Conservation (phyloP, 768 basidiomycete genomes). For the Suillus bovinus region DNA sequence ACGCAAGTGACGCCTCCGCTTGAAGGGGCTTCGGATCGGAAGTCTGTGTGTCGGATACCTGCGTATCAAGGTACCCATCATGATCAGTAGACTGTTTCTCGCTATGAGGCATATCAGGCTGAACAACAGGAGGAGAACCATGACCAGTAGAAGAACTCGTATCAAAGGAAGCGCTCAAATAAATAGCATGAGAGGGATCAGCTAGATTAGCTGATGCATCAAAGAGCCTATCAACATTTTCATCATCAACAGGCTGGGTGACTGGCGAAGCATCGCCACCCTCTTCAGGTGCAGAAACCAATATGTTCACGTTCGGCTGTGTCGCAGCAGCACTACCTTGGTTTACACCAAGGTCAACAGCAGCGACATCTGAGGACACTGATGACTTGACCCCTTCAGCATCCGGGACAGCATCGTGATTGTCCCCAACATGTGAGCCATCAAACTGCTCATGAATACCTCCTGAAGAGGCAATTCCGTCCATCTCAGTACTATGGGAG, state of each 20-base stretch:
- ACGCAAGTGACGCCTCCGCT: conserved; percentile 45
- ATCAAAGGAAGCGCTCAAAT: conserved; percentile 35
- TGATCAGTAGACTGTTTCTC: conserved; percentile 46
- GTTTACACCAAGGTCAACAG: conserved; percentile 15
- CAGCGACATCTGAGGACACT: conserved; percentile 22
- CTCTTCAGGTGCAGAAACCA: conserved; percentile 22
- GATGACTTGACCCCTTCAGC: conserved; percentile 28
- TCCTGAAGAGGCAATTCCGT: conserved; percentile 35
- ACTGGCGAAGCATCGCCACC: conserved; percentile 20
- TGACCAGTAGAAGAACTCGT: conserved; percentile 52
- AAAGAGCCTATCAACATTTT: conserved; percentile 20
- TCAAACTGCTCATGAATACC: conserved; percentile 16
- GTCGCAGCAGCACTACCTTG: conserved; percentile 21
- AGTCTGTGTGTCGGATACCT: conserved; percentile 32
- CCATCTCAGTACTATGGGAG: conserved; percentile 38
- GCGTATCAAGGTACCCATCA: conserved; percentile 46
- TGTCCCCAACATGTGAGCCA: conserved; percentile 20
- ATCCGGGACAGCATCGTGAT: conserved; percentile 17
- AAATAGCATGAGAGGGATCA: conserved; percentile 35
- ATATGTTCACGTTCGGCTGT: conserved; percentile 23
- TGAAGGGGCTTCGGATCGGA: conserved; percentile 37
- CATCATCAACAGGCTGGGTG: conserved; percentile 24
- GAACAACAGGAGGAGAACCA: conserved; percentile 42
- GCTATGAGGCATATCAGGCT: conserved; percentile 40
- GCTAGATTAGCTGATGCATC: conserved; percentile 24